Evolutionary conservation across 768 basidiomycete genomes (phyloP), one percentile per base, ranked within the genome.

Genomic region (Phaffia tasmanica): DNA sequence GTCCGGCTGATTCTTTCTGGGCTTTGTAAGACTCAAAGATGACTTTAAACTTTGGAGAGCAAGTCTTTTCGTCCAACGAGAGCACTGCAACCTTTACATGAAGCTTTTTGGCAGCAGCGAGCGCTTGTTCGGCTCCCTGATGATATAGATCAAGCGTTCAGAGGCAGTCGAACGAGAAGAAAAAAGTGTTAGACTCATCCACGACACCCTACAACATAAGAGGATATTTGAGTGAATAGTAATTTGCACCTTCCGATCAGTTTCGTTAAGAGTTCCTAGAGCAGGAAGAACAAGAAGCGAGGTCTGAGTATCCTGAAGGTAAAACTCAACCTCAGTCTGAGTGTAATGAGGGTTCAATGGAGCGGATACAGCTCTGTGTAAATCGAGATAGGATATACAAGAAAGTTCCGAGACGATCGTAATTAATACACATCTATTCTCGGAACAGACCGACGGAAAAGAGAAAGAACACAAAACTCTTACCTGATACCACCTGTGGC

Each of bases 271-370:
- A 54, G 49, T 9, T 42, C 23, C 62, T 6, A n/a, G 27, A 3
- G 50, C 46, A 42, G 62, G 62, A 35, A 63, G 46, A 50, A 63
- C 46, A 25, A 63, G 53, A 19, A 63, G 62, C 18, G 62, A 63
- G 6, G 62, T 54, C 16, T 51, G 42, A 18, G 63, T 64, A 25
- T 64, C 63, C 16, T 56, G 53, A 25, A 64, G 63, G 54, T 64
- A 64, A 25, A 64, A 64, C 63, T 64, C 63, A 21, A 64, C 63
- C 19, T 64, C 63, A 5, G 63, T 53, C 32, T 64, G 63, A 30
- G 63, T 64, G 25, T 64, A 64, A 30, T 64, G 63, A 48, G 63
- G 63, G 63, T 64, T 64, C 42, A 64, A 15, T 19, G 63, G 63
- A 56, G 63, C 63, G 48, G 63, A 64, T 18, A 64, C 63, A 30